Evolutionary conservation across 1,284 basidiomycete species (phyloP).

Genomic region (Puccinia triticina): DNA sequence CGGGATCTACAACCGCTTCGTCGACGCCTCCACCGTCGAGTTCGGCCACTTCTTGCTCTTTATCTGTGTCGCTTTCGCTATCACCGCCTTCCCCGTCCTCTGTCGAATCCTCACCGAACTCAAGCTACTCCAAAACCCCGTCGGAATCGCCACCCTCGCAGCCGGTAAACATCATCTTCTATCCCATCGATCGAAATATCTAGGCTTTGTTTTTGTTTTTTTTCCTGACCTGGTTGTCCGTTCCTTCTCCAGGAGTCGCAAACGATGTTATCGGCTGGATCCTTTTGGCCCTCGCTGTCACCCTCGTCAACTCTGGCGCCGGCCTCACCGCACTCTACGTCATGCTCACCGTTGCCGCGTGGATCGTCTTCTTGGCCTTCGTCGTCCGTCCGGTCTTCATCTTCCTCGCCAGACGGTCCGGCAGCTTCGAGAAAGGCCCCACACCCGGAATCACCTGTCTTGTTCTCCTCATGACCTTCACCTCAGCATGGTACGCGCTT

Average conservation of each 20-base stretch:
- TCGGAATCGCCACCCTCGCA: slow-evolving; percentile 87
- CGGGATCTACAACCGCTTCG: slow-evolving; percentile 78
- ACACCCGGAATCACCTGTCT: slow-evolving; percentile 46
- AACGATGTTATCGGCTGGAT: slow-evolving; percentile 77
- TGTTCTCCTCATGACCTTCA: slow-evolving; percentile 49
- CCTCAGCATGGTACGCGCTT: slow-evolving; percentile 32
- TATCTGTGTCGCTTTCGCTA: slow-evolving; percentile 77
- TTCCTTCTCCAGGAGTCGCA: slow-evolving; percentile 68
- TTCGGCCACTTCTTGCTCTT: slow-evolving; percentile 92
- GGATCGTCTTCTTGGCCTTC: slow-evolving; percentile 41
- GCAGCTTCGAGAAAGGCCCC: slow-evolving; percentile 47
- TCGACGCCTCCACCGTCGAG: slow-evolving; percentile 67
- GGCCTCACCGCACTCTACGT: slow-evolving; percentile 65
- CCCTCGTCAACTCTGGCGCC: slow-evolving; percentile 79
- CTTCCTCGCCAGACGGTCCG: slow-evolving; percentile 30
- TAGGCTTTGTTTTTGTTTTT: background rate
- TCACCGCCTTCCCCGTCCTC: slow-evolving; percentile 76
- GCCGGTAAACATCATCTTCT: slow-evolving; percentile 65
- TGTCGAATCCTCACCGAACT: slow-evolving; percentile 79
- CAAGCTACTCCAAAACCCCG: slow-evolving; percentile 82
- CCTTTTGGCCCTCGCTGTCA: slow-evolving; percentile 77
- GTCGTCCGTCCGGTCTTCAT: slow-evolving; percentile 43
- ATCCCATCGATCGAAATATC: background rate
- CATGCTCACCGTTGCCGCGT: slow-evolving; percentile 34
- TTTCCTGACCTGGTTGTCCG: slow-evolving; percentile 17